A percentile compares a stretch with the other conserved stretches of the same genome.
Conservation (phyloP, 108 stramenopile genomes). For the Pseudonitzschia multistriata region DNA sequence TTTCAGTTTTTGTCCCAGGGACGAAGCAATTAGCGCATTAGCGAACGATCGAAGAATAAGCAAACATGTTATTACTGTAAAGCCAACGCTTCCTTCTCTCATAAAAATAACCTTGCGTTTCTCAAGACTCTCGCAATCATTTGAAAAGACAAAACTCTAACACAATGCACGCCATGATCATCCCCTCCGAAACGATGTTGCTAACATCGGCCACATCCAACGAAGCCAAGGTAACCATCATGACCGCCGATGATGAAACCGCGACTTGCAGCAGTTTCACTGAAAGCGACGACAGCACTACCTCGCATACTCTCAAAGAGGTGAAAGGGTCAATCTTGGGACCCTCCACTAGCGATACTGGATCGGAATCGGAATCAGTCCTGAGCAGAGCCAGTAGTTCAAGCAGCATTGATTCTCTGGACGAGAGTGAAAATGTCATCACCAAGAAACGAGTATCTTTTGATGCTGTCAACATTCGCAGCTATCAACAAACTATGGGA, state of each 20-base stretch:
- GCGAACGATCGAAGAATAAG: no score
- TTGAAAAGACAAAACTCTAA: no score
- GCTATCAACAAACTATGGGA: constrained; percentile 56
- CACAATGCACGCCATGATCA: neutral
- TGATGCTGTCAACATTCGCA: constrained; percentile 39
- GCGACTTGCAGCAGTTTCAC: constrained; percentile 14
- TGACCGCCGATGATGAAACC: neutral
- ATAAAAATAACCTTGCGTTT: no score
- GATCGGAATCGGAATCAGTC: neutral
- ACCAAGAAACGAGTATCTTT: constrained; percentile 6
- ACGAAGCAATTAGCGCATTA: neutral
- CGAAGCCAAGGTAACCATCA: neutral
- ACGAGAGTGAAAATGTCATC: neutral
- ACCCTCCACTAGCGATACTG: neutral
- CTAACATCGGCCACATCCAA: neutral
- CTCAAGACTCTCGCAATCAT: no score
- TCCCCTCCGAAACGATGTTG: neutral
- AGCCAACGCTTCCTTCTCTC: neutral
- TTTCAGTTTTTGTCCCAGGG: neutral
- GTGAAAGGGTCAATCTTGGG: neutral
- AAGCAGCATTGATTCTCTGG: neutral
- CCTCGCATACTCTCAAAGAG: neutral
- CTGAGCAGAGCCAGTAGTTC: neutral
- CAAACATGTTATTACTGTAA: no score
- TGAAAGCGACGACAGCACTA: neutral